Percentiles rank a stretch among this genome's conserved stretches.
These are phyloP conservation scores for Lichtheimia ramosa DNA, from an alignment of 371 early-diverging fungal species.

Conservation along the genomic window DNA sequence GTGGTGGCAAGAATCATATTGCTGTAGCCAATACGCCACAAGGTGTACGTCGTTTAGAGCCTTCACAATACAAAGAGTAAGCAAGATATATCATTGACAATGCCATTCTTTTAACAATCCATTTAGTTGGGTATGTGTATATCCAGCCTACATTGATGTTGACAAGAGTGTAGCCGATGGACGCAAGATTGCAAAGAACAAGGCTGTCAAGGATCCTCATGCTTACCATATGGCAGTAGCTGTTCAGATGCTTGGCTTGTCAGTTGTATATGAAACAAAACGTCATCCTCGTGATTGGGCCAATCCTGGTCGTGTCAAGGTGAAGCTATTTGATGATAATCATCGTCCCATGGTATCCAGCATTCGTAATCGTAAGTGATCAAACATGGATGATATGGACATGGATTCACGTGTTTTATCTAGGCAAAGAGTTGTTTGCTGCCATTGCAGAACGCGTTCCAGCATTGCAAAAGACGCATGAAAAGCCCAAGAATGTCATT, in stretches of 20 bases:
- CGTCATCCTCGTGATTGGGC: slow-evolving; percentile 63
- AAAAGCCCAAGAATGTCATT: slow-evolving; percentile 34
- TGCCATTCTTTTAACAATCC: too few species aligned
- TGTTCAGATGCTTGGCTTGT: slow-evolving; percentile 53
- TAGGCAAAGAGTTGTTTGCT: slow-evolving; percentile 33
- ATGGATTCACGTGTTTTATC: too few species aligned
- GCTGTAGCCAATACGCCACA: slow-evolving; percentile 37
- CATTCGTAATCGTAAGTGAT: slow-evolving; percentile 5
- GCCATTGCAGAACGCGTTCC: slow-evolving; percentile 42
- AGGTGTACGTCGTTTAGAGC: slow-evolving; percentile 35
- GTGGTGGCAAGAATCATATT: slow-evolving; percentile 6
- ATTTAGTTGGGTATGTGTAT: slow-evolving; percentile 62
- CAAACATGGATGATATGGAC: slow-evolving; percentile 20
- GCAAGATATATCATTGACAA: neutral
- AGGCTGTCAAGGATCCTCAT: slow-evolving; percentile 57
- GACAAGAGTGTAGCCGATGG: slow-evolving; percentile 51
- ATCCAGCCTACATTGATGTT: slow-evolving; percentile 69
- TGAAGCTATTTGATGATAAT: slow-evolving; percentile 44
- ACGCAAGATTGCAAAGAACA: slow-evolving; percentile 49
- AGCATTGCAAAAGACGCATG: slow-evolving; percentile 30
- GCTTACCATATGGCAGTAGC: slow-evolving; percentile 70
- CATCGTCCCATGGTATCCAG: slow-evolving; percentile 6
- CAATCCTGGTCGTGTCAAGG: slow-evolving; percentile 59
- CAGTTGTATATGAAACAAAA: slow-evolving; percentile 62
- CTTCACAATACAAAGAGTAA: slow-evolving; percentile 49